Percentiles rank a stretch among this genome's conserved stretches.
phyloP scores from a whole-genome alignment of 306 rosid species.

The Coriaria nepalensis region DNA sequence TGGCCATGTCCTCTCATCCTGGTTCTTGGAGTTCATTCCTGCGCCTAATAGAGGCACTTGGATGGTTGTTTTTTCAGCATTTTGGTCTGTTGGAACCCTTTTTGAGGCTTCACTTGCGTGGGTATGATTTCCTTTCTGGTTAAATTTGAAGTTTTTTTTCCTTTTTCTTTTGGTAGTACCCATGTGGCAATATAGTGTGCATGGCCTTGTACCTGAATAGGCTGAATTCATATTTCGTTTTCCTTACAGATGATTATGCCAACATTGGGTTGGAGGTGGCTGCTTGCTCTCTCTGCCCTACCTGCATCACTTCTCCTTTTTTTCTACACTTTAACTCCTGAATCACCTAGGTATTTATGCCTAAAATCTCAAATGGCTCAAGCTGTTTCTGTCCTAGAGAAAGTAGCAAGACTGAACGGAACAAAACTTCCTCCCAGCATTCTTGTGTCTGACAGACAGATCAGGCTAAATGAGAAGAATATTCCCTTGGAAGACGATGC shows the following conservation, averaged over 20 bases:
- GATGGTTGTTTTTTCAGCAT: constrained; percentile 90
- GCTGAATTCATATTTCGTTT: constrained; percentile 17
- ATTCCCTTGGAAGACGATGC: constrained; percentile 39
- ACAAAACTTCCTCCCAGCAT: constrained; percentile 52
- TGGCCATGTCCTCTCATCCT: constrained; percentile 77
- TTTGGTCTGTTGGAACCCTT: constrained; percentile 92
- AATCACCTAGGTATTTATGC: constrained; percentile 87
- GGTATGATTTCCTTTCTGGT: constrained; percentile 39
- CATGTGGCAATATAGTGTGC: background rate
- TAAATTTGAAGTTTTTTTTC: background rate
- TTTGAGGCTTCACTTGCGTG: constrained; percentile 92
- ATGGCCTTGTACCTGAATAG: constrained; percentile 7
- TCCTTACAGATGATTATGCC: constrained; percentile 82
- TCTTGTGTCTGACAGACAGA: constrained; percentile 58
- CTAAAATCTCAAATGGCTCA: constrained; percentile 54
- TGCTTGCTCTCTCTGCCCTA: constrained; percentile 71
- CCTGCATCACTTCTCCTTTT: constrained; percentile 78
- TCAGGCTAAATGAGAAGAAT: constrained; percentile 31
- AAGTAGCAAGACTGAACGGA: constrained; percentile 70
- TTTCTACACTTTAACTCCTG: constrained; percentile 68
- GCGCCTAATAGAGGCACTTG: constrained; percentile 89
- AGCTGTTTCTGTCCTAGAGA: constrained; percentile 66
- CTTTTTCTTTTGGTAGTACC: too few relatives aligned
- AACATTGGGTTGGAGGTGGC: constrained; percentile 93
- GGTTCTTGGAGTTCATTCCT: constrained; percentile 94